Conservation (phyloP, 176 grass and related monocot species). For the Raddia distichophylla region DNA sequence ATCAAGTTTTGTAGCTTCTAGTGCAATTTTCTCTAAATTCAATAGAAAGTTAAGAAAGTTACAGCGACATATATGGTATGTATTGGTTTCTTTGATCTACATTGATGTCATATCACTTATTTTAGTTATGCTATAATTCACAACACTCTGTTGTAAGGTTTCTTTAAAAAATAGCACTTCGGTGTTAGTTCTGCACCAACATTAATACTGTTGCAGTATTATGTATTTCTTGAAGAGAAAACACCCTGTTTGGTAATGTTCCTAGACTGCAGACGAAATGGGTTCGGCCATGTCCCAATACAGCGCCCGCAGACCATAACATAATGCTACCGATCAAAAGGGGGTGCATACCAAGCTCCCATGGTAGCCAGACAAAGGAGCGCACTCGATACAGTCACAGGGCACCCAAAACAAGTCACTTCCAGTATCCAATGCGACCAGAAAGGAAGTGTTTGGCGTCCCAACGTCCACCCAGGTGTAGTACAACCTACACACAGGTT, state of each 20-base stretch:
- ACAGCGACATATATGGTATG: background rate
- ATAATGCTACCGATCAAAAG: constrained; percentile 19
- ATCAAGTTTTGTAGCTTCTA: background rate
- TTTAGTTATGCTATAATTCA: background rate
- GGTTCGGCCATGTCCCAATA: background rate
- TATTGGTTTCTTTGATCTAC: background rate
- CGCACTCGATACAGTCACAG: constrained; percentile 88
- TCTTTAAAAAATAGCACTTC: no score
- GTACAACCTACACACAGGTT: constrained; percentile 61
- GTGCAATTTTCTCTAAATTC: background rate
- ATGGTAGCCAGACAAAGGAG: constrained; percentile 83
- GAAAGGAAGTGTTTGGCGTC: constrained; percentile 77
- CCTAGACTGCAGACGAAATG: background rate
- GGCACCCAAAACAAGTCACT: constrained; percentile 98
- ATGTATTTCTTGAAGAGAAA: background rate
- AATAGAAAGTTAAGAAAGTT: background rate
- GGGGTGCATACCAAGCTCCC: constrained; percentile 70
- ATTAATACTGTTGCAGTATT: background rate
- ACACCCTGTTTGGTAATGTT: background rate
- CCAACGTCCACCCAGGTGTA: constrained; percentile 98
- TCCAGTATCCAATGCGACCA: constrained; percentile 95
- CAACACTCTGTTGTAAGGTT: no score
- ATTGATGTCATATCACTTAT: background rate
- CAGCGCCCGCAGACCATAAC: constrained; percentile 1
- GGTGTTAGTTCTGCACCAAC: background rate